Evolutionary conservation across 306 rosid species (phyloP).

Genomic region (Bauhinia variegata): DNA sequence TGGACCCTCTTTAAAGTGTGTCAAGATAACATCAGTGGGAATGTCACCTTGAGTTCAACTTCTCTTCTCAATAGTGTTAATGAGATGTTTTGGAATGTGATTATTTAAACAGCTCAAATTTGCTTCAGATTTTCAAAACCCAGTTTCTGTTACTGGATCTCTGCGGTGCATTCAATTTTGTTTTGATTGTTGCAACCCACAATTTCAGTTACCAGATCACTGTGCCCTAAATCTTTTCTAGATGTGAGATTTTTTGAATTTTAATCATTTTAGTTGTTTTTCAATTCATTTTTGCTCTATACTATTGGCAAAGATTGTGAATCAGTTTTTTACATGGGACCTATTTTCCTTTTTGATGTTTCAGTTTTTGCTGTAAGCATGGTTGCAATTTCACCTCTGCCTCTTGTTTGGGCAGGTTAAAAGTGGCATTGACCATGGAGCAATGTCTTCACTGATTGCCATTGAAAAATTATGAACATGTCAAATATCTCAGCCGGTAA

Average conservation of each 20-base stretch:
- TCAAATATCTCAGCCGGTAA: too few species aligned
- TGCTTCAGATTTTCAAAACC: conserved; percentile 34
- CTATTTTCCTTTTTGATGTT: too few species aligned
- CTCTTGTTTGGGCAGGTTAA: neutral
- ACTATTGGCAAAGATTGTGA: too few species aligned
- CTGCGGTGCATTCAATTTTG: conserved; percentile 13
- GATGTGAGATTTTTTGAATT: neutral
- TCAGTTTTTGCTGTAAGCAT: neutral
- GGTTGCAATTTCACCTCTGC: neutral
- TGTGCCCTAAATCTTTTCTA: neutral
- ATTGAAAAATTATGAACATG: neutral
- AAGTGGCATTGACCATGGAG: neutral
- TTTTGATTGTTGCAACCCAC: conserved; percentile 18
- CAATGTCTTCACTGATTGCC: neutral
- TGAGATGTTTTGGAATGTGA: conserved; percentile 34
- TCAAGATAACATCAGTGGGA: conserved; percentile 32
- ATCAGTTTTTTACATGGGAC: too few species aligned
- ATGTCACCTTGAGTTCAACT: neutral
- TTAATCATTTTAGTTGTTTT: neutral
- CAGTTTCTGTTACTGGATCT: conserved; percentile 29
- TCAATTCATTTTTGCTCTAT: too few species aligned
- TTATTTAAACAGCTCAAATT: conserved; percentile 14
- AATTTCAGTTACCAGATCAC: conserved; percentile 3
- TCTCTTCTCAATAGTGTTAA: conserved; percentile 27
- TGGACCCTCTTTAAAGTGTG: conserved; percentile 31